Evolutionary conservation across 257 asterid genomes (phyloP).

Genomic region (Scutellaria baicalensis): DNA sequence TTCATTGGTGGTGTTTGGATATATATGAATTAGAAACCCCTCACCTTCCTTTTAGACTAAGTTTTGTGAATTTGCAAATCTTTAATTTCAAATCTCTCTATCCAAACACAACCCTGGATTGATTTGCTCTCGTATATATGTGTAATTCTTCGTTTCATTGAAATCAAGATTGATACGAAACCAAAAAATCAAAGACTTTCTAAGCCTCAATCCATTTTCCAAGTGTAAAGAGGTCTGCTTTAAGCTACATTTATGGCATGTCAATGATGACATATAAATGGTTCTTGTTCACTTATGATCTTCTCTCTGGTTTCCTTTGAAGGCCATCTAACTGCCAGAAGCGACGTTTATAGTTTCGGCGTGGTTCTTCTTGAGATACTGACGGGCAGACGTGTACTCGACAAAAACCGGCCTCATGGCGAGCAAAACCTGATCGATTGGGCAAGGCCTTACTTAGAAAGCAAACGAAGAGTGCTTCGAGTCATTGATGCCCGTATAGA

Average conservation of each 20-base stretch:
- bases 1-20: too few relatives aligned
- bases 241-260: background rate
- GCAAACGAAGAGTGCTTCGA: slow-evolving; percentile 46
- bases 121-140: background rate
- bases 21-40: too few relatives aligned
- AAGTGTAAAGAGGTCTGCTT: slow-evolving; percentile 2
- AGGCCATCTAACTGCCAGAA: slow-evolving; percentile 67
- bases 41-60: too few relatives aligned
- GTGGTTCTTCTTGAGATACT: slow-evolving; percentile 72
- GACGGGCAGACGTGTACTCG: slow-evolving; percentile 54
- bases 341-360: slow-evolving; percentile 71
- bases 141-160: background rate
- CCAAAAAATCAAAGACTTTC: too few relatives aligned
- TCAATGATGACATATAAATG: background rate
- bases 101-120: too few relatives aligned
- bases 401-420: slow-evolving; percentile 59
- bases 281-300: background rate
- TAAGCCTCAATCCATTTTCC: background rate
- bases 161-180: too few relatives aligned
- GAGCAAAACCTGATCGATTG: slow-evolving; percentile 70
- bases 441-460: slow-evolving; percentile 53
- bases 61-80: too few relatives aligned
- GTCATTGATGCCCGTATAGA: slow-evolving; percentile 54
- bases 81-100: too few relatives aligned
- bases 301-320: slow-evolving; percentile 11